Base-by-base conservation (phyloP, 2,329 filamentous ascomycete species). In the Onygenales sp. region DNA sequence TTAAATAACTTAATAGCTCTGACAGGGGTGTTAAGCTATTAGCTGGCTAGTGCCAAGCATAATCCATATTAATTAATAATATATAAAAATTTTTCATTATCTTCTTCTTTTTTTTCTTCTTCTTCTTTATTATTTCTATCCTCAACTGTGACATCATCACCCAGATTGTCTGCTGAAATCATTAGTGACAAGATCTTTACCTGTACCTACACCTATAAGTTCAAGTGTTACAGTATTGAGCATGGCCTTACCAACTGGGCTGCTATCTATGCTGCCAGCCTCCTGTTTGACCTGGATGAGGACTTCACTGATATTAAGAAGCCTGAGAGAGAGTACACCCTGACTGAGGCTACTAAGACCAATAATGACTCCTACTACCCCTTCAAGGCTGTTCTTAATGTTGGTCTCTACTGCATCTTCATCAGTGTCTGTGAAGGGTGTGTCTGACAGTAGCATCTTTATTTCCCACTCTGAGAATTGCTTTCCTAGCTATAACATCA, bases 201-300 rank as follows among this genome's bases (percentile, higher is more conserved):
- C 73, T 77, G 88, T 56, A 92, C 92, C 72, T 97, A 97, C 84
- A 82, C 89, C 65, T 93, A 98, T 83, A 93, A 98, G 83, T 87
- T 98, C 70, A 88, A 86, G 80, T 86, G 87, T 76, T 98, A 98
- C 79, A 93, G 93, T 70, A 92, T 98, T 76, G 85, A 85, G 75
- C 91, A 98, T 81, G 93, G 93, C 78, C 87, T 98, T 66, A 97
- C 93, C 85, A 98, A 98, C 88, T n/a, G n/a, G n/a, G n/a, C n/a
- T n/a, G n/a, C n/a, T n/a, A n/a, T n/a, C n/a, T n/a, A n/a, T n/a
- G n/a, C n/a, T n/a, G 95, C 89, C 64, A 93, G 93, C 79, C 89
- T 98, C 59, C 85, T 98, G 67, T 84, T 98, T 72, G 87, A 88
- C 69, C 81, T 98, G 58, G 91, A 95, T 73, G 85, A 95, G 79